Evolutionary conservation across 768 basidiomycete genomes (phyloP), one percentile per base, ranked within the genome.

Genomic region (Dioszegia crocea): DNA sequence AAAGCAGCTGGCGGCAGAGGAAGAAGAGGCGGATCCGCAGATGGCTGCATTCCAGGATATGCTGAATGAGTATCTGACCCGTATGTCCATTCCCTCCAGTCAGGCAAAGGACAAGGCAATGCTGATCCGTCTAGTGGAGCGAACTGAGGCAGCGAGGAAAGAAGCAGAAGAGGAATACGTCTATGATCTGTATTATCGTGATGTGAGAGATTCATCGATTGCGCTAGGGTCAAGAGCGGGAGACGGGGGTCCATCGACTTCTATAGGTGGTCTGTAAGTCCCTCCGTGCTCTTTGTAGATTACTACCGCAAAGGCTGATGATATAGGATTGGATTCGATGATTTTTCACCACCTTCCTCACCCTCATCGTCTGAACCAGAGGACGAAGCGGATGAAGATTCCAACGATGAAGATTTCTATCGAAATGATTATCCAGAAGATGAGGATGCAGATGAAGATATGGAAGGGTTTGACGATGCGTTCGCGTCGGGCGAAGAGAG

Each of bases 21-120:
- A 52, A 46, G 67, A 75, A 27, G 67, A 67, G 36, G 14, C 40
- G 23, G 51, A 53, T 40, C 51, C 51, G 3, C 73, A 77, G 49
- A 70, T 77, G 67, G 76, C 64, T 24, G 70, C 67, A 23, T 78
- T 77, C 61, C 55, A 76, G 43, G 73, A 76, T 1, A 77, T 78
- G 76, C 58, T 78, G 27, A 53, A 73, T 44, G 74, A 76, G 52
- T 73, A 76, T 48, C 61, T 77, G 14, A 60, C 60, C 19, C 44
- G 76, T 76, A 45, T 53, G 74, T 66, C 31, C 19, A 12, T 9
- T 8, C 54, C 12, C 16, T 11, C 33, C 40, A 31, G 57, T 66
- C 21, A 50, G 46, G 45, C 2, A 24, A 41, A 11, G 3, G 41
- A 36, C 49, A 51, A 60, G 57, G 50, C 17, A 57, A 33, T n/a